phyloP scores from a whole-genome alignment of 805 yeast genomes.

The Starmerella vaccinii region DNA sequence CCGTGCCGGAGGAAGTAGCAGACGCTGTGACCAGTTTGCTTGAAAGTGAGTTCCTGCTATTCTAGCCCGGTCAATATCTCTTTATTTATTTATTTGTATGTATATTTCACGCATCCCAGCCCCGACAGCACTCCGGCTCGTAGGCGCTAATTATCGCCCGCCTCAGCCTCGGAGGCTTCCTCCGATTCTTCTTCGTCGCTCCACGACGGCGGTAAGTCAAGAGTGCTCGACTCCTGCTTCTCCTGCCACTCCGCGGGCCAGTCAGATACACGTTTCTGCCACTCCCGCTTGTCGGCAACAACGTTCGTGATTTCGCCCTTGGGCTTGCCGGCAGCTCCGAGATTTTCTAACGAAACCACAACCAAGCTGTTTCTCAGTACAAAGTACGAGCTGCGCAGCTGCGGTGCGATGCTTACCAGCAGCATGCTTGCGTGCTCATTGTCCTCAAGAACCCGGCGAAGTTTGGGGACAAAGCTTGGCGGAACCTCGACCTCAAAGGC shows the following conservation, averaged over 20 bases:
- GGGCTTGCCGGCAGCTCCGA: slow-evolving; percentile 24
- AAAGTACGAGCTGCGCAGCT: slow-evolving; percentile 31
- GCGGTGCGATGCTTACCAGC: slow-evolving; percentile 30
- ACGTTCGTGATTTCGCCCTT: slow-evolving; percentile 31
- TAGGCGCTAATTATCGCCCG: no score
- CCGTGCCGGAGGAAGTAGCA: background rate
- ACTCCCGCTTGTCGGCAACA: slow-evolving; percentile 28
- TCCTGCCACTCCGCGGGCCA: slow-evolving; percentile 26
- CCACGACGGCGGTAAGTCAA: slow-evolving; percentile 25
- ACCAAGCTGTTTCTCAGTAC: slow-evolving; percentile 32
- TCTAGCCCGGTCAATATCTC: background rate
- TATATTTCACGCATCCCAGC: background rate
- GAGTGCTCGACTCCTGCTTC: slow-evolving; percentile 17
- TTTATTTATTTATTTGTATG: background rate
- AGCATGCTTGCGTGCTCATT: slow-evolving; percentile 9
- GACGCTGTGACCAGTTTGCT: background rate
- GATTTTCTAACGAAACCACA: slow-evolving; percentile 23
- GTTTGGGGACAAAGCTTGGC: slow-evolving; percentile 14
- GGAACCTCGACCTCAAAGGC: slow-evolving; percentile 30
- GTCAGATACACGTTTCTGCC: slow-evolving; percentile 31
- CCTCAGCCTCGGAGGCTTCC: no score
- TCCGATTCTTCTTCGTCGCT: slow-evolving; percentile 26
- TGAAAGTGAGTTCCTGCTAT: background rate
- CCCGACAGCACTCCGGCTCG: no score
- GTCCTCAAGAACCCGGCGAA: slow-evolving; percentile 9